Evolutionary conservation across 2,329 filamentous ascomycete species (phyloP), one percentile per base, ranked within the genome.

Genomic region (Apiospora rasikravindrae): DNA sequence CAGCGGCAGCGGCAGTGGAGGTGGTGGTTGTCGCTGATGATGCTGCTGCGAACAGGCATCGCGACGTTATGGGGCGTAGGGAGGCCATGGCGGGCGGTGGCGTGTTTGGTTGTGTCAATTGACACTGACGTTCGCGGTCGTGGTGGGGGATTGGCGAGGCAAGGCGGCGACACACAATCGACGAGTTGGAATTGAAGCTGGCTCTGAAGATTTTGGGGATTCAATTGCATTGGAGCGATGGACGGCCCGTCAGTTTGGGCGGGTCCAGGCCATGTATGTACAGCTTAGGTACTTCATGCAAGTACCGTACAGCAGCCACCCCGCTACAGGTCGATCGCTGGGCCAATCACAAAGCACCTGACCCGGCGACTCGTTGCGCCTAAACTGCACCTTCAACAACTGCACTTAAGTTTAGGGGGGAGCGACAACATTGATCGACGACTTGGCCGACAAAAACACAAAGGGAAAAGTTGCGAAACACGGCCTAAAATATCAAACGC

Each of bases 51-150:
- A 64, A 42, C 19, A 73, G 72, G 42, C 71, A 73, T 57, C 73
- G 71, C 29, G 69, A 42, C 10, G 64, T n/a, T 5, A 69, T 16
- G 24, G 70, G 49, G 33, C 70, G 70, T 45, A 71, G 51, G n/a
- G 70, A 51, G 44, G 69, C 57, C 71, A 73, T 73, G 26, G 53
- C 71, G 70, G 70, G 47, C n/a, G 49, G 45, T 66, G 66, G 47
- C 0, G 16, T 49, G 47, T 26, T n/a, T 26, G 22, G 3, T 11
- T 40, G 47, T 57, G 29, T 13, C 53, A 61, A 40, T 61, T 61
- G 53, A 13, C 26, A 40, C 57, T 0, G 16, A 13, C 33, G 33
- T 37, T 44, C 42, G 66, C 14, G 3, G 40, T 45, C 66, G 40
- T 45, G 14, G 40, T 68, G 45, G 45, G 57, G 29, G 10, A 10